Evolutionary conservation across 352 stramenopile genomes (phyloP).

Genomic region (Aphanomyces euteiches): DNA sequence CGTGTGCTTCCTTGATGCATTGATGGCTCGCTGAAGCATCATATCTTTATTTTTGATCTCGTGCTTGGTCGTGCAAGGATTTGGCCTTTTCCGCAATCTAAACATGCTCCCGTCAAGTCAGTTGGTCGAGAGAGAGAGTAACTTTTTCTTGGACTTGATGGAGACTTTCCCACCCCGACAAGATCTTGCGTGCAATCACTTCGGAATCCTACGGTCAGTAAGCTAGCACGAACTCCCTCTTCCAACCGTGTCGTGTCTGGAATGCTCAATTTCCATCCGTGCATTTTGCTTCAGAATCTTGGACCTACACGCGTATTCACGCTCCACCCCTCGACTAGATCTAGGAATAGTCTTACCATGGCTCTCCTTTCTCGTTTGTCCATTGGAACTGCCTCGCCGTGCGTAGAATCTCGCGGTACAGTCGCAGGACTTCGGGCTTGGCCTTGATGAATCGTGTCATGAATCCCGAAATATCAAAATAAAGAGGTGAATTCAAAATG

Average conservation of each 20-base stretch:
- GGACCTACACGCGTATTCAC: slow-evolving; percentile 35
- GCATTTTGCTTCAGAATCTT: slow-evolving; percentile 64
- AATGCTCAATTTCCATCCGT: slow-evolving; percentile 76
- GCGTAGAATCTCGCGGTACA: slow-evolving; percentile 79
- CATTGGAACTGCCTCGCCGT: slow-evolving; percentile 70
- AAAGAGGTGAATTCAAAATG: not conserved
- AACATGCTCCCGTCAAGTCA: not conserved
- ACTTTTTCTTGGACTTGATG: slow-evolving; percentile 76
- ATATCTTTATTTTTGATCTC: too few relatives aligned
- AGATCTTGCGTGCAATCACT: slow-evolving; percentile 70
- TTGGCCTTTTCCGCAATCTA: slow-evolving; percentile 2
- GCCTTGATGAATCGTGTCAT: slow-evolving; percentile 13
- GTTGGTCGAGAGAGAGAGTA: not conserved
- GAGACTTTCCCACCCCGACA: slow-evolving; percentile 73
- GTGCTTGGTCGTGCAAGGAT: not conserved
- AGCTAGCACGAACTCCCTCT: not conserved
- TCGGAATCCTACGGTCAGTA: slow-evolving; percentile 49
- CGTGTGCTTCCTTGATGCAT: too few relatives aligned
- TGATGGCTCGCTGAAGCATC: too few relatives aligned
- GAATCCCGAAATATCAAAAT: not conserved
- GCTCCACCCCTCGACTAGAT: not conserved
- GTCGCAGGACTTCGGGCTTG: slow-evolving; percentile 57
- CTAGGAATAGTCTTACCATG: slow-evolving; percentile 43
- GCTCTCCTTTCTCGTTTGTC: slow-evolving; percentile 63
- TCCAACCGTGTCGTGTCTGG: slow-evolving; percentile 61